These are phyloP conservation scores for Colletotrichum graminicola DNA, from an alignment of 2,329 filamentous ascomycete species.

Conservation along the genomic window DNA sequence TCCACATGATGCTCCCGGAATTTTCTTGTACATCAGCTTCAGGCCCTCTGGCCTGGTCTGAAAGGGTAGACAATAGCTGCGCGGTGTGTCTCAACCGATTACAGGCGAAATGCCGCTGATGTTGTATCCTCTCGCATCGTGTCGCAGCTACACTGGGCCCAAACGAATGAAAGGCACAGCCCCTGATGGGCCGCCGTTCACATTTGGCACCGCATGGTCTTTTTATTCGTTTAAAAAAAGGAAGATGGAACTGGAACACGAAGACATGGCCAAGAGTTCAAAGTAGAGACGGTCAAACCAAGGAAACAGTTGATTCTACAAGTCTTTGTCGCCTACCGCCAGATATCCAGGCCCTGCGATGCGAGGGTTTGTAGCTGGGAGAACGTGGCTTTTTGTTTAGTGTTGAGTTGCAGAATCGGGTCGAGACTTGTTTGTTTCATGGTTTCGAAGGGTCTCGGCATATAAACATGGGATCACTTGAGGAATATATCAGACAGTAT, in stretches of 20 bases:
- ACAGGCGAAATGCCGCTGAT: background rate
- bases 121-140: background rate
- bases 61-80: background rate
- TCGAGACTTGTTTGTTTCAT: slow-evolving; percentile 1
- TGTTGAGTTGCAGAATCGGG: slow-evolving; percentile 22
- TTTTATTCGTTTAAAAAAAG: slow-evolving; percentile 1
- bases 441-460: background rate
- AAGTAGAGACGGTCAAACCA: slow-evolving; percentile 19
- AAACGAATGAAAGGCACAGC: background rate
- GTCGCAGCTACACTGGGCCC: background rate
- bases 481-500: slow-evolving; percentile 22
- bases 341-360: slow-evolving; percentile 1
- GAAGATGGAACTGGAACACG: slow-evolving; percentile 19
- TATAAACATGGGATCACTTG: slow-evolving; percentile 27
- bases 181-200: slow-evolving; percentile 24
- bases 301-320: background rate
- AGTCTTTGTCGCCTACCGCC: slow-evolving; percentile 2
- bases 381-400: slow-evolving; percentile 21
- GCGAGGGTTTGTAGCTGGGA: slow-evolving; percentile 15
- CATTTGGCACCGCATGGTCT: slow-evolving; percentile 13
- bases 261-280: background rate
- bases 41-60: background rate
- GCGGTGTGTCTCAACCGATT: slow-evolving; percentile 16
- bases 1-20: background rate
- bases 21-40: background rate